These are phyloP conservation scores for Pseudogymnoascus sp. DNA, from an alignment of 2,329 filamentous ascomycete species.

Conservation along the genomic window DNA sequence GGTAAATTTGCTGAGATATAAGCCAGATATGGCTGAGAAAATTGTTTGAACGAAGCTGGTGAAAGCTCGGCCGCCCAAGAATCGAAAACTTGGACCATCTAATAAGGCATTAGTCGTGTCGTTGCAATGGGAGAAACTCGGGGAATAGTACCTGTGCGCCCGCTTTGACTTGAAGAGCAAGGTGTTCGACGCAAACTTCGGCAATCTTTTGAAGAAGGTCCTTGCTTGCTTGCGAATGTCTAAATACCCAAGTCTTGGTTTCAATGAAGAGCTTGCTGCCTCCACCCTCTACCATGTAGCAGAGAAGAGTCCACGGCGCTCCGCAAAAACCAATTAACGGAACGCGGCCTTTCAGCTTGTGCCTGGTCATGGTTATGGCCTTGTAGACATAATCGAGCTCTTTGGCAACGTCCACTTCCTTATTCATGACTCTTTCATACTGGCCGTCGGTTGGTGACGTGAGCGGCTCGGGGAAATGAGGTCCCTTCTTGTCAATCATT, in stretches of 20 bases:
- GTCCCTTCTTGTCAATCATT: slow-evolving; percentile 96
- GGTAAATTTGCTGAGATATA: slow-evolving; percentile 79
- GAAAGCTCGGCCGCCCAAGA: slow-evolving; percentile 95
- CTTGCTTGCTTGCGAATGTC: slow-evolving; percentile 71
- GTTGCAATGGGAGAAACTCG: not conserved
- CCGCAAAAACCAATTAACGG: slow-evolving; percentile 95
- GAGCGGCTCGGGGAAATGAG: slow-evolving; percentile 83
- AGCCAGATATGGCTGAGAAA: slow-evolving; percentile 76
- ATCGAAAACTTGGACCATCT: slow-evolving; percentile 93
- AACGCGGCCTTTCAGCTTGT: slow-evolving; percentile 80
- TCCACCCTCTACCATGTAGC: slow-evolving; percentile 98
- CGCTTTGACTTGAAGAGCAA: slow-evolving; percentile 84
- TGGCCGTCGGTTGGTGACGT: slow-evolving; percentile 71
- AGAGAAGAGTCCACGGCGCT: slow-evolving; percentile 91
- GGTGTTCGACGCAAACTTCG: slow-evolving; percentile 87
- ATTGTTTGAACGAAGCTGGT: slow-evolving; percentile 71
- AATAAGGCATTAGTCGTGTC: slow-evolving; percentile 6
- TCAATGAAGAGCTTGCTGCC: slow-evolving; percentile 92
- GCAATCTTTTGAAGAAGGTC: slow-evolving; percentile 81
- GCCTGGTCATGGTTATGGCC: slow-evolving; percentile 81
- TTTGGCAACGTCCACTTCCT: slow-evolving; percentile 71
- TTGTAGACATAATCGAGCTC: slow-evolving; percentile 93
- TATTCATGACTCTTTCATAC: slow-evolving; percentile 66
- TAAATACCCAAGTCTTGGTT: slow-evolving; percentile 95
- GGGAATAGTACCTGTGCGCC: slow-evolving; percentile 64